Conservation (phyloP, 139 green algal genomes). For the Desmodesmus armatus region DNA sequence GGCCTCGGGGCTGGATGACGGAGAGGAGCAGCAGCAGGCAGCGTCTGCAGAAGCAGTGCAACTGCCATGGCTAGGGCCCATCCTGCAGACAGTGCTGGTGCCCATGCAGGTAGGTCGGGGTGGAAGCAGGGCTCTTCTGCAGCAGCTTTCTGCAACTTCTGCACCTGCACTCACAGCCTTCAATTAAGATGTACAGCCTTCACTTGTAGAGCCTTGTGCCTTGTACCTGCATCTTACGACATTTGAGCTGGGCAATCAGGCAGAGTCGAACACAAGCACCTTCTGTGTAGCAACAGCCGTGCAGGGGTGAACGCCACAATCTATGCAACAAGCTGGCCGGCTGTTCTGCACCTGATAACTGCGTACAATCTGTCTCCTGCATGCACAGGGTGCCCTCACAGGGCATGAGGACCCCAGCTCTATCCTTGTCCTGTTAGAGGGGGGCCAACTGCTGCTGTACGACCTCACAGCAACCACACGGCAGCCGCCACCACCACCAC, state of each 20-base stretch:
- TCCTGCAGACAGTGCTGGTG: too few species aligned
- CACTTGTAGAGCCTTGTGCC: too few species aligned
- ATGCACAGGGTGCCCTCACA: conserved; percentile 42
- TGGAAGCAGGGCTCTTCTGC: conserved; percentile 15
- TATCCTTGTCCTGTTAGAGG: conserved; percentile 79
- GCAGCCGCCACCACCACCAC: too few species aligned
- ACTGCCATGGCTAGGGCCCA: conserved; percentile 80
- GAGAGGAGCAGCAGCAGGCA: neutral
- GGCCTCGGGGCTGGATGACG: conserved; percentile 29
- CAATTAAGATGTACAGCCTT: too few species aligned
- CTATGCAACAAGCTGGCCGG: too few species aligned
- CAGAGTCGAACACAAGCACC: too few species aligned
- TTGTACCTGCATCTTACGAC: too few species aligned
- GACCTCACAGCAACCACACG: conserved; percentile 52
- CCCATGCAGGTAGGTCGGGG: conserved; percentile 52
- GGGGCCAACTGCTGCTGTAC: conserved; percentile 78
- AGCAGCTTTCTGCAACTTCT: neutral
- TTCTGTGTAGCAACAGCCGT: too few species aligned
- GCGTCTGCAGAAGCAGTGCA: conserved; percentile 18
- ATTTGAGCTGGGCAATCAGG: too few species aligned
- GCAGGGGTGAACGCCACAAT: too few species aligned
- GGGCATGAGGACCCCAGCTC: conserved; percentile 59
- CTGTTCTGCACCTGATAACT: too few species aligned
- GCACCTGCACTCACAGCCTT: too few species aligned
- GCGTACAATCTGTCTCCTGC: conserved; percentile 43